phyloP scores from a whole-genome alignment of 345 rosid species.

The Gossypium rotundifolium region DNA sequence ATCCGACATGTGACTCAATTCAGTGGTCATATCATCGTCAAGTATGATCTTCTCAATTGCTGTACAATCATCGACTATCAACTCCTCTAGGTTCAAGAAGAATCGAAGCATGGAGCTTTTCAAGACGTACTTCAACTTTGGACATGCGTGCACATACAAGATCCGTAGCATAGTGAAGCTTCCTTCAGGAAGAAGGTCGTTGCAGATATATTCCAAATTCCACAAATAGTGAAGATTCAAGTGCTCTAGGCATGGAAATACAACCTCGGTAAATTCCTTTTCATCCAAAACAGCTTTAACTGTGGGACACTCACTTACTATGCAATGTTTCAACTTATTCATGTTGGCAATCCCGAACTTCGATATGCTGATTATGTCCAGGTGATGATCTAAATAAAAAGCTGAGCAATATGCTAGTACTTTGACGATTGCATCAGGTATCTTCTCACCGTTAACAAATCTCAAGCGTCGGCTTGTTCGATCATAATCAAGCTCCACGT shows the following conservation, averaged over 20 bases:
- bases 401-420: not conserved
- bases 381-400: constrained; percentile 13
- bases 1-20: not conserved
- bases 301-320: not conserved
- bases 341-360: constrained; percentile 3
- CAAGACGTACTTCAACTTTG: constrained; percentile 3
- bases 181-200: not conserved
- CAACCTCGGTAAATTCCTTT: not conserved
- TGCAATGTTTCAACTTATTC: not conserved
- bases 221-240: constrained; percentile 6
- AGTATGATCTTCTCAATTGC: not conserved
- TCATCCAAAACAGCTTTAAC: not conserved
- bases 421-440: not conserved
- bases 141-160: constrained; percentile 10
- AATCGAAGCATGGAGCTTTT: constrained; percentile 3
- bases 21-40: not conserved
- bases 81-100: constrained; percentile 2
- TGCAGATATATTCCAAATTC: constrained; percentile 3
- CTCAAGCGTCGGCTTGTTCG: constrained; percentile 6
- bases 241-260: constrained; percentile 9
- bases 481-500: not conserved
- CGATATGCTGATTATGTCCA: constrained; percentile 3
- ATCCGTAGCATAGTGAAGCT: constrained; percentile 4
- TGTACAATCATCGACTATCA: constrained; percentile 6
- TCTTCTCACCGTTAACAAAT: constrained; percentile 6